Evolutionary conservation across 106 monocot genomes (phyloP), one percentile per base, ranked within the genome.

Genomic region (Platanthera zijinensis): DNA sequence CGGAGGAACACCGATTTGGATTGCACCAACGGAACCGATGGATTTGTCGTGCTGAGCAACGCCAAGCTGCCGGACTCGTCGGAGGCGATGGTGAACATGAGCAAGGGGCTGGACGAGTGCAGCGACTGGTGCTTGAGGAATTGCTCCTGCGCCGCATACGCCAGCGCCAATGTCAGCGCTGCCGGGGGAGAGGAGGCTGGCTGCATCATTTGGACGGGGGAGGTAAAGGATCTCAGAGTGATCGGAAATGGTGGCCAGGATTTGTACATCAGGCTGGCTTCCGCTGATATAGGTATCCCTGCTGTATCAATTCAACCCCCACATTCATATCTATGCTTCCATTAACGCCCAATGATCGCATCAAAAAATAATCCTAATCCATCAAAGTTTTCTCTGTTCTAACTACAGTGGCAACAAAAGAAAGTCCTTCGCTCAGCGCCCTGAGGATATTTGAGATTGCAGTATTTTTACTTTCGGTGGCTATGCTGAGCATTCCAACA

Each of bases 21-120:
- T 39, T 90, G 87, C 77, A 12, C 14, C 2, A 85, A 80, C 57
- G 78, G 78, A 13, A 80, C 81, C 0, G 88, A 88, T 57, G 86
- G 82, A 15, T 91, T 88, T 25, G 10, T 72, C 1, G 64, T 39
- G 39, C 39, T 39, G 59, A 0, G 72, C 69, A 62, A 84, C 82
- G 39, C 39, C 39, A 39, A 39, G 75, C 61, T 91, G 67, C 88
- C 91, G 14, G 91, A 88, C 66, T 84, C 88, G 45, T 1, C 71
- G n/a, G 83, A 49, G 11, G 75, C 83, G 8, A 75, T 51, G 6
- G 81, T 86, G 25, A 70, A 81, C 71, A 57, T 45, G 80, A 79
- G 32, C 75, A 28, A 80, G 69, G n/a, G 51, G 21, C 57, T 91
- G n/a, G 82, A 86, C 3, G 74, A 84, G 61, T 91, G 92, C 79